Conservation (phyloP, 129 eudicot genomes). For the Scalesia atractyloides region DNA sequence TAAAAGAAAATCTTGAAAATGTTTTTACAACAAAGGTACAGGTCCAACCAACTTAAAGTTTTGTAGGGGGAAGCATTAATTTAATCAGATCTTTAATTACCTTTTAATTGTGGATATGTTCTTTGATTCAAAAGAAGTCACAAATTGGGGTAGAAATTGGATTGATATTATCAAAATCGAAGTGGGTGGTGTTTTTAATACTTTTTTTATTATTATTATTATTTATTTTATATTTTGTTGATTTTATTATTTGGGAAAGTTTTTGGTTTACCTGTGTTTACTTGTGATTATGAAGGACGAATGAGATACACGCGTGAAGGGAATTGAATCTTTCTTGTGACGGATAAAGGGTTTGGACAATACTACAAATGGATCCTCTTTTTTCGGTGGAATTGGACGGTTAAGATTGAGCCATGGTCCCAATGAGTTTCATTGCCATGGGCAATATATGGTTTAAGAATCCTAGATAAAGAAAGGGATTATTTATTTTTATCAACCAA, state of each 20-base stretch:
- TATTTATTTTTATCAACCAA: not conserved
- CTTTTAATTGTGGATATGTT: conserved; percentile 23
- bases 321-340: conserved; percentile 16
- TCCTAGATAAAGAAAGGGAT: not conserved
- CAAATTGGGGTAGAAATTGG: conserved; percentile 23
- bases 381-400: conserved; percentile 33
- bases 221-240: not conserved
- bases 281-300: conserved; percentile 7
- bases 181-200: no score
- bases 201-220: not conserved
- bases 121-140: conserved; percentile 30
- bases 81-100: conserved; percentile 35
- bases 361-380: not conserved
- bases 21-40: conserved; percentile 19
- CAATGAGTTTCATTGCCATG: not conserved
- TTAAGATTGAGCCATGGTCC: conserved; percentile 22
- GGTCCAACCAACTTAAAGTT: conserved; percentile 37
- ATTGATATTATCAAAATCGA: no score
- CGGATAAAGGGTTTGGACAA: not conserved
- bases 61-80: conserved; percentile 31
- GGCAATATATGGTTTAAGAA: not conserved
- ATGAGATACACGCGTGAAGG: conserved; percentile 27
- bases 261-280: not conserved
- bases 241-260: conserved; percentile 24
- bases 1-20: not conserved